These are phyloP conservation scores for Ceratobasidium theobromae DNA, from an alignment of 1,284 basidiomycete species.

Conservation along the genomic window DNA sequence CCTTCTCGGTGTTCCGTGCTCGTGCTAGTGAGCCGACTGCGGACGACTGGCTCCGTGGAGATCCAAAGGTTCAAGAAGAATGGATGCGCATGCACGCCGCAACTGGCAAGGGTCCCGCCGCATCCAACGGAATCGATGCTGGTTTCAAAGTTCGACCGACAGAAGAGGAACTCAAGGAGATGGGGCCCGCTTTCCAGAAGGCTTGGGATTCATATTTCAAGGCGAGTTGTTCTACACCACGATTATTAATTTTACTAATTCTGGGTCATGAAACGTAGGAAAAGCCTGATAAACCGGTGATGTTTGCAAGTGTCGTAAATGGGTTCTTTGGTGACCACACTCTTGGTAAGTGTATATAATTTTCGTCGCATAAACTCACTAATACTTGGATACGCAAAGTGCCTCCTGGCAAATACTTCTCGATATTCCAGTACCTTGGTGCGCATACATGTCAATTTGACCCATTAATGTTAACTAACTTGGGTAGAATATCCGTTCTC, in stretches of 20 bases:
- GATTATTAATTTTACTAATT: not conserved
- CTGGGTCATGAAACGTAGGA: conserved; percentile 41
- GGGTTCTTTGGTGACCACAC: conserved; percentile 28
- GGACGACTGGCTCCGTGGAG: conserved; percentile 69
- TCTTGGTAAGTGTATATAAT: conserved; percentile 42
- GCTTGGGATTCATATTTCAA: conserved; percentile 70
- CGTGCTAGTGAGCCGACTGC: conserved; percentile 63
- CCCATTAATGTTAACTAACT: not conserved
- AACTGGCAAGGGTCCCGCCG: conserved; percentile 63
- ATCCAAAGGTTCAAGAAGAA: conserved; percentile 48
- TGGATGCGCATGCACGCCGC: conserved; percentile 44
- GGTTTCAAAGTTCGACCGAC: conserved; percentile 75
- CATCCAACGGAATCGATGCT: conserved; percentile 70
- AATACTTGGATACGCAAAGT: conserved; percentile 59
- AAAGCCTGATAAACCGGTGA: conserved; percentile 74
- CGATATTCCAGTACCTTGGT: conserved; percentile 74
- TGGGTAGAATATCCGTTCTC: conserved; percentile 28
- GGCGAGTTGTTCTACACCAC: conserved; percentile 20
- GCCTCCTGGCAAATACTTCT: conserved; percentile 58
- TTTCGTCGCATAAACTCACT: conserved; percentile 35
- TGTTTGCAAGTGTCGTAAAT: conserved; percentile 40
- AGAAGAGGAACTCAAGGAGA: conserved; percentile 66
- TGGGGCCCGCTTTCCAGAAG: conserved; percentile 72
- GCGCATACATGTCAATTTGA: not conserved
- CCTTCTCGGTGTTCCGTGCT: conserved; percentile 63